A percentile compares a stretch with the other conserved stretches of the same genome.
These are phyloP conservation scores for Venturia oleaginea DNA, from an alignment of 2,329 filamentous ascomycete species.

Conservation along the genomic window DNA sequence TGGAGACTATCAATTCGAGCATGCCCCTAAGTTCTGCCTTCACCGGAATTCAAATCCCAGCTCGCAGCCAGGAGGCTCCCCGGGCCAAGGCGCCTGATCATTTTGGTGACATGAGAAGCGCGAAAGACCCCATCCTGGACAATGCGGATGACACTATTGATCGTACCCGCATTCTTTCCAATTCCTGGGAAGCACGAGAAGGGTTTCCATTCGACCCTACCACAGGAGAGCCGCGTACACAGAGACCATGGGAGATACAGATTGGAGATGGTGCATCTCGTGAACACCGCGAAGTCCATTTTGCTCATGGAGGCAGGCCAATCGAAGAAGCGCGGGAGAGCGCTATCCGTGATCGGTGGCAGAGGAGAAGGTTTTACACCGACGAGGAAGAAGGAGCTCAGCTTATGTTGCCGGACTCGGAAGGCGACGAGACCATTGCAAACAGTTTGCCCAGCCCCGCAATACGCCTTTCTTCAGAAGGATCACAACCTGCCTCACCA, in stretches of 20 bases:
- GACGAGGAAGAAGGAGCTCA: slow-evolving; percentile 69
- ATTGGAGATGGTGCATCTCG: not conserved
- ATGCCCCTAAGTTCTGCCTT: slow-evolving; percentile 40
- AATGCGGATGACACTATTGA: not conserved
- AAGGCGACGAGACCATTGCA: not conserved
- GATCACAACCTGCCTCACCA: slow-evolving; percentile 28
- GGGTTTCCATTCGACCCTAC: slow-evolving; percentile 7
- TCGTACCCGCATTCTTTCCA: not conserved
- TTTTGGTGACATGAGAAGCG: slow-evolving; percentile 10
- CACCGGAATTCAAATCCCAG: slow-evolving; percentile 5
- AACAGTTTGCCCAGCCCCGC: not conserved
- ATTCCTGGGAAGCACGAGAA: slow-evolving; percentile 10
- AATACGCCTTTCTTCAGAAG: not conserved
- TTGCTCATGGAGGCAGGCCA: slow-evolving; percentile 4
- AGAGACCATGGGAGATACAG: not conserved
- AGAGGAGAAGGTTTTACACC: slow-evolving; percentile 68
- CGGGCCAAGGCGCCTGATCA: slow-evolving; percentile 6
- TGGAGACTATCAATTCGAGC: slow-evolving; percentile 33
- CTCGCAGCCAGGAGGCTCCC: slow-evolving; percentile 3
- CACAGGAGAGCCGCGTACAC: slow-evolving; percentile 1
- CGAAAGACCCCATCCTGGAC: not conserved
- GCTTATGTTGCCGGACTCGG: not conserved
- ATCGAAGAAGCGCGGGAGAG: slow-evolving; percentile 19
- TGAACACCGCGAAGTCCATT: slow-evolving; percentile 3
- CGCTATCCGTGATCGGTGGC: slow-evolving; percentile 60